Evolutionary conservation across 1,139 yeast species (phyloP).

Genomic region (Sugiyamaella pinicola): DNA sequence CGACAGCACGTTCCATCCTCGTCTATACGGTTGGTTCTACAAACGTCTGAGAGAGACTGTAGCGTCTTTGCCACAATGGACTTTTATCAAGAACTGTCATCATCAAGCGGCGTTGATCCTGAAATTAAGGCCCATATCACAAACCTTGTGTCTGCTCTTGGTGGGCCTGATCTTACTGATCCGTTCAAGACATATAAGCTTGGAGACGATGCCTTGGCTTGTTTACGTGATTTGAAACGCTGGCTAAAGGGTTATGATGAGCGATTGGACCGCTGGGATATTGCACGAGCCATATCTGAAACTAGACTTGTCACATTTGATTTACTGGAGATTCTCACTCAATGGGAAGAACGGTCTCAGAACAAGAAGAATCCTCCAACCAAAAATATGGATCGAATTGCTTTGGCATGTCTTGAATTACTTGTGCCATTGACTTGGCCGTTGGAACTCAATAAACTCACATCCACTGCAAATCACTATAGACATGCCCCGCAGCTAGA

Average conservation of each 20-base stretch:
- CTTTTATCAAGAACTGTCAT: background rate
- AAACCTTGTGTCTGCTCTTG: slow-evolving; percentile 75
- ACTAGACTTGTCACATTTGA: slow-evolving; percentile 74
- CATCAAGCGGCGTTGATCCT: slow-evolving; percentile 10
- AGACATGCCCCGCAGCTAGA: slow-evolving; percentile 60
- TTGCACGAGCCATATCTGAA: slow-evolving; percentile 86
- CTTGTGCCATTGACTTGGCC: slow-evolving; percentile 91
- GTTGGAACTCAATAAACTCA: slow-evolving; percentile 55
- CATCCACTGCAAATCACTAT: slow-evolving; percentile 55
- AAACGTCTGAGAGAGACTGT: background rate
- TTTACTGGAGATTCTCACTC: slow-evolving; percentile 69
- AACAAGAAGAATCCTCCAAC: slow-evolving; percentile 37
- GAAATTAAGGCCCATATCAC: slow-evolving; percentile 61
- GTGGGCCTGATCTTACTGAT: slow-evolving; percentile 68
- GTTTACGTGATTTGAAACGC: slow-evolving; percentile 81
- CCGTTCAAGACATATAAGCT: slow-evolving; percentile 65
- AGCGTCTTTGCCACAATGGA: background rate
- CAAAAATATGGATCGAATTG: slow-evolving; percentile 55
- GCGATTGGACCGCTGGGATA: slow-evolving; percentile 65
- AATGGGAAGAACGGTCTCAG: slow-evolving; percentile 59
- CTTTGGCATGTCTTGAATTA: slow-evolving; percentile 73
- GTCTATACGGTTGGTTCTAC: background rate
- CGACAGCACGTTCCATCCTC: too few relatives aligned
- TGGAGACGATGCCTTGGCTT: slow-evolving; percentile 90
- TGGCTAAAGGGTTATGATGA: slow-evolving; percentile 90